Percentiles rank a stretch among this genome's conserved stretches.
These are phyloP conservation scores for Nannochloropsis salina DNA, from an alignment of 108 stramenopile genomes.

Conservation along the genomic window DNA sequence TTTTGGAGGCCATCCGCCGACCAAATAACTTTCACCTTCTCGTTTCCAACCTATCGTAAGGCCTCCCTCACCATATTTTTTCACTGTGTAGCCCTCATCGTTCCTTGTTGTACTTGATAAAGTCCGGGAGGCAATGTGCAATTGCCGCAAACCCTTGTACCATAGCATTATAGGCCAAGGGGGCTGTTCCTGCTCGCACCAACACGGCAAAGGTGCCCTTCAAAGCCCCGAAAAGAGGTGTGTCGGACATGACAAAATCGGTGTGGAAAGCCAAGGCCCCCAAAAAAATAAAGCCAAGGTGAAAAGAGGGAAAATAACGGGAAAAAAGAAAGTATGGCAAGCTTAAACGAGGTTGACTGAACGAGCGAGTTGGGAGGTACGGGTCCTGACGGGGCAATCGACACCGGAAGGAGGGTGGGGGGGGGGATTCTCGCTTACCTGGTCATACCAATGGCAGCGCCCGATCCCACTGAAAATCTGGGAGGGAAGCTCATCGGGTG, in stretches of 20 bases:
- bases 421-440: background rate
- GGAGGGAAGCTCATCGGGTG: constrained; percentile 75
- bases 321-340: background rate
- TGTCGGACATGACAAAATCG: too few species aligned
- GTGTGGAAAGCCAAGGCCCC: too few species aligned
- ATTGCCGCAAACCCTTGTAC: background rate
- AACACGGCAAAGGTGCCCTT: constrained; percentile 8
- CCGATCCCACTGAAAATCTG: constrained; percentile 87
- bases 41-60: too few species aligned
- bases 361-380: background rate
- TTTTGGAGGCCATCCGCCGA: too few species aligned
- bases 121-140: background rate
- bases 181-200: background rate
- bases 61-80: background rate
- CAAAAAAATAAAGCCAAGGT: too few species aligned
- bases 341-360: background rate
- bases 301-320: background rate
- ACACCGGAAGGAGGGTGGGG: background rate
- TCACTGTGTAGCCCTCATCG: background rate
- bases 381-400: background rate
- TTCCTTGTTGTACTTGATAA: constrained; percentile 14
- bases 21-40: too few species aligned
- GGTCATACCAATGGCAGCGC: constrained; percentile 73
- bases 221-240: background rate
- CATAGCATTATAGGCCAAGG: background rate